A percentile compares a stretch with the other conserved stretches of the same genome.
Conservation (phyloP, 306 rosid species). For the Trifolium pratense region DNA sequence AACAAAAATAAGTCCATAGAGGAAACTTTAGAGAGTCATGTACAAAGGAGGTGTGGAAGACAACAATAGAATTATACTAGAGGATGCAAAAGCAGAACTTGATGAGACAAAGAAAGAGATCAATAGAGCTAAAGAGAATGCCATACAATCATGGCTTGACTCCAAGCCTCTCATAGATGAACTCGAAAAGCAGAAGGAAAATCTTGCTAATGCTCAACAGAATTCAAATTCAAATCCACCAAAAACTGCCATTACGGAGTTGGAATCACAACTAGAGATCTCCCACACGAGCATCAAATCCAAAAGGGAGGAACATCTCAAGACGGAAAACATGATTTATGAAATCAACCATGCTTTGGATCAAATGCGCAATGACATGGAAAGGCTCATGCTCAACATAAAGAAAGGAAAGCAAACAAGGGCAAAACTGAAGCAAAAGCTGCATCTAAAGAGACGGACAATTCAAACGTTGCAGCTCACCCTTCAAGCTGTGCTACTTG, state of each 20-base stretch:
- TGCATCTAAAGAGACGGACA: conserved; percentile 47
- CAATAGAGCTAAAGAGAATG: conserved; percentile 54
- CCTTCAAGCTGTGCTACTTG: conserved; percentile 53
- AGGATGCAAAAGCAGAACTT: conserved; percentile 50
- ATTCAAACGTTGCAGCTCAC: conserved; percentile 48
- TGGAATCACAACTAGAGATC: conserved; percentile 49
- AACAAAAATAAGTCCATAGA: conserved; percentile 16
- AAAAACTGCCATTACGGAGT: conserved; percentile 29
- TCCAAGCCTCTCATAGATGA: conserved; percentile 66
- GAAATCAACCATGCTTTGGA: conserved; percentile 48
- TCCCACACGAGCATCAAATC: conserved; percentile 43
- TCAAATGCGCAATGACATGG: conserved; percentile 41
- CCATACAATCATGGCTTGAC: conserved; percentile 65
- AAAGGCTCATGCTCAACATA: conserved; percentile 37
- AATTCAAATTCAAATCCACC: conserved; percentile 11
- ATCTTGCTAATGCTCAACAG: conserved; percentile 46
- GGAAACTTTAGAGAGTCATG: conserved; percentile 22
- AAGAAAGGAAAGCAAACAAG: conserved; percentile 40
- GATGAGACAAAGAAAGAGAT: conserved; percentile 47
- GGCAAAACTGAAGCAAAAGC: conserved; percentile 37
- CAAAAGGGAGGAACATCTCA: conserved; percentile 47
- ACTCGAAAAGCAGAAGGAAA: conserved; percentile 53
- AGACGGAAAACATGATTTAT: conserved; percentile 41
- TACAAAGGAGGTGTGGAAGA: conserved; percentile 10
- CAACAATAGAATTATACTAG: conserved; percentile 28